These are phyloP conservation scores for Pinus tabuliformis DNA, from an alignment of 75 land plant genomes.

Conservation along the genomic window DNA sequence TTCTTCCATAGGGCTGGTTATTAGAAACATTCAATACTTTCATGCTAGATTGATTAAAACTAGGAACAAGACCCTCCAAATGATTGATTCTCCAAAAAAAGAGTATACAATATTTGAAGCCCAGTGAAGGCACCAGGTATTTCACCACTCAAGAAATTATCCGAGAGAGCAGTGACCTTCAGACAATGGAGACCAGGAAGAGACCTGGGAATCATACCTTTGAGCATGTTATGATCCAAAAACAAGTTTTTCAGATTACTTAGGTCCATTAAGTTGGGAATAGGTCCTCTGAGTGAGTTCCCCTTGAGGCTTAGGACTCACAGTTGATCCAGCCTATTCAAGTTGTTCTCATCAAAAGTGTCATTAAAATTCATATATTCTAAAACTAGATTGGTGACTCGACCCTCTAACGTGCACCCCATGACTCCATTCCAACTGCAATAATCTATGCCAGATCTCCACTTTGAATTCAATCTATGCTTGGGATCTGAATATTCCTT, in stretches of 20 bases:
- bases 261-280: conserved; percentile 54
- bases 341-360: conserved; percentile 13
- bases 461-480: not conserved
- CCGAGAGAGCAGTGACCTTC: conserved; percentile 34
- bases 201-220: conserved; percentile 49
- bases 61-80: conserved; percentile 59
- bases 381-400: conserved; percentile 58
- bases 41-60: conserved; percentile 45
- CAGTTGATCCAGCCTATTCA: conserved; percentile 59
- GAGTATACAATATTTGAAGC: conserved; percentile 30
- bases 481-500: not conserved
- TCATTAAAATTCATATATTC: conserved; percentile 55
- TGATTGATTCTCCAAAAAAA: conserved; percentile 47
- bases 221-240: conserved; percentile 54
- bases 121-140: conserved; percentile 32
- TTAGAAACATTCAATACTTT: conserved; percentile 64
- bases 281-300: conserved; percentile 57
- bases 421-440: conserved; percentile 49
- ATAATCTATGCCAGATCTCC: not conserved
- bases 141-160: conserved; percentile 52
- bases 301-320: conserved; percentile 65
- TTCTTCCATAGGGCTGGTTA: conserved; percentile 54
- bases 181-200: conserved; percentile 45
- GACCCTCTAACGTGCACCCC: conserved; percentile 26
- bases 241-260: conserved; percentile 57